Conservation (phyloP, 1,284 basidiomycete species). For the Heterobasidion annosum region DNA sequence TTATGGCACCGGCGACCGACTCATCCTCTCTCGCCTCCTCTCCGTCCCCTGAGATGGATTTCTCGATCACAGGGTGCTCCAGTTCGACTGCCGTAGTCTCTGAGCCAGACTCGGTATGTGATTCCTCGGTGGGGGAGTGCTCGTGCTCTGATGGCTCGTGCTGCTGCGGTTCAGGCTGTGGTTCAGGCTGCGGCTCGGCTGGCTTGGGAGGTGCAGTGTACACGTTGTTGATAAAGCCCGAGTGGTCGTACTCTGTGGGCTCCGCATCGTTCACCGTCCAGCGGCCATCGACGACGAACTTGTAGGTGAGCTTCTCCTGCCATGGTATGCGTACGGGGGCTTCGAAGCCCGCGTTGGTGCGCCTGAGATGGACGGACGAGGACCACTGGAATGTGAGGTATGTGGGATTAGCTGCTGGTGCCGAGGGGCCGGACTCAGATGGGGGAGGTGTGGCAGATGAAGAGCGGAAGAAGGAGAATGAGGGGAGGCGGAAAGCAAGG, state of each 20-base stretch:
- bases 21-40: conserved; percentile 5
- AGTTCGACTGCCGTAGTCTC: conserved; percentile 3
- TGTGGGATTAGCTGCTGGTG: neutral
- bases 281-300: conserved; percentile 69
- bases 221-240: conserved; percentile 67
- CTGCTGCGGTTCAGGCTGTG: conserved; percentile 4
- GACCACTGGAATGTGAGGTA: conserved; percentile 46
- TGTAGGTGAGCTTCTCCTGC: conserved; percentile 58
- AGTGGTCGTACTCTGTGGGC: conserved; percentile 51
- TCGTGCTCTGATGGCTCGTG: neutral
- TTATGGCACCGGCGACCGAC: neutral
- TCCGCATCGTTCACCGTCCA: conserved; percentile 51
- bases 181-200: conserved; percentile 7
- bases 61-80: neutral
- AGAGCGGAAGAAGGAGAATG: conserved; percentile 3
- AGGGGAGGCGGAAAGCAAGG: conserved; percentile 10
- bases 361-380: conserved; percentile 43
- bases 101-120: conserved; percentile 8
- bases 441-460: neutral
- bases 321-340: conserved; percentile 51
- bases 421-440: conserved; percentile 6
- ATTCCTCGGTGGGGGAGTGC: conserved; percentile 5
- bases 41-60: neutral
- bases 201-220: conserved; percentile 53
- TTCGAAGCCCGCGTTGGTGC: conserved; percentile 46